Evolutionary conservation across 1,139 yeast species (phyloP), one percentile per base, ranked within the genome.

Genomic region (Pneumocystis jirovecii): DNA sequence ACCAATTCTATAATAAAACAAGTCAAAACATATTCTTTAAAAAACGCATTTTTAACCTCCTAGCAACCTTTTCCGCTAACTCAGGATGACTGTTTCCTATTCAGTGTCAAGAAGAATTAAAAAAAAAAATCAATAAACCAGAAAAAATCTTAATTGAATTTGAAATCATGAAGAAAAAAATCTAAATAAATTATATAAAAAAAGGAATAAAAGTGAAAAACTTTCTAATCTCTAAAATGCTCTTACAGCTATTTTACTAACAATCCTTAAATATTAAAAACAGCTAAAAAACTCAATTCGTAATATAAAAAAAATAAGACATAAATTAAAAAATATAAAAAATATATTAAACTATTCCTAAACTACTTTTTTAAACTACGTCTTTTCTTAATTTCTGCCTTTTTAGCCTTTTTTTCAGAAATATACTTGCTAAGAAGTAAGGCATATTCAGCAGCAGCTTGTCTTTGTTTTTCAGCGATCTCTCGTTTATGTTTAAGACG

Each of bases 381-480:
- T 89, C 96, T 89, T 95, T 90, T 90, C 84, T 86, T 89, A 82
- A 87, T 85, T 84, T 89, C 96, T 82, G 96, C 96, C 84, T 84
- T 89, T 83, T 89, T 96, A 80, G 96, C 95, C 85, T 91, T 91
- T 85, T 93, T 87, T 83, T 91, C 97, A 81, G 89, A 88, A 81
- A 91, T 88, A 83, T 97, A 95, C 85, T 90, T 83, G 79, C 98
- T 97, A 81, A 93, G 86, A 80, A 93, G 85, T 83, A 90, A 96
- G 78, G 97, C 96, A 87, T 93, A 93, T 82, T 93, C 98, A 79
- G 97, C 96, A 82, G 99, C 98, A 82, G 96, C 96, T 80, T 93
- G 97, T 89, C 96, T 90, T 84, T 90, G 96, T 78, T 89, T 90
- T 85, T 89, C 96, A 80, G 97, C 97, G 81, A 89, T 89, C 84